Percentiles rank a stretch among this genome's conserved stretches.
These are phyloP conservation scores for Candida dajiaensis DNA, from an alignment of 805 yeast genomes.

Conservation along the genomic window DNA sequence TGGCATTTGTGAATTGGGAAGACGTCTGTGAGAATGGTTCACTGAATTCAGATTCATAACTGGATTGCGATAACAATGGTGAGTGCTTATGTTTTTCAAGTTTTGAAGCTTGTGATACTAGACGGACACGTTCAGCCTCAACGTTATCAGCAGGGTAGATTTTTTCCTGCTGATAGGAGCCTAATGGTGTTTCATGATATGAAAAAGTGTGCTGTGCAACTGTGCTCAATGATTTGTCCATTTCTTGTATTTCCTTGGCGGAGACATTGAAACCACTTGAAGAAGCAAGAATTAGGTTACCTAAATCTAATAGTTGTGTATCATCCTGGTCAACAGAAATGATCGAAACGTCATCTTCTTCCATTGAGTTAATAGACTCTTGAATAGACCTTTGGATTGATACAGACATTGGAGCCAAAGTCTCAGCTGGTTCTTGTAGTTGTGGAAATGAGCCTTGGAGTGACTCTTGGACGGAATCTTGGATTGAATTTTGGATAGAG, in stretches of 20 bases:
- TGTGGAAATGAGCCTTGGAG: constrained; percentile 2
- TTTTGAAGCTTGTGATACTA: constrained; percentile 1
- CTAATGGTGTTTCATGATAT: constrained; percentile 8
- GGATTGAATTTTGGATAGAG: constrained; percentile 1
- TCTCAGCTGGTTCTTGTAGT: constrained; percentile 10
- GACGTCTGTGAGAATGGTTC: constrained; percentile 17
- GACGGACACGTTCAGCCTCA: constrained; percentile 18
- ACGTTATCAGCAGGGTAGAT: constrained; percentile 11
- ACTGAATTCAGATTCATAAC: constrained; percentile 21
- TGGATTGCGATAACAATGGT: constrained; percentile 19
- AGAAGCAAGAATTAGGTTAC: constrained; percentile 13
- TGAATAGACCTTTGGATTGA: background rate
- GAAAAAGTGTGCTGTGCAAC: background rate
- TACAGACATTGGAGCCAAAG: constrained; percentile 7
- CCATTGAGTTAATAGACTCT: background rate
- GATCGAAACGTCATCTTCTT: background rate
- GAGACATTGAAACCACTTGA: constrained; percentile 11
- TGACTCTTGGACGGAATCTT: constrained; percentile 10
- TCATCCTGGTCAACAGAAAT: constrained; percentile 4
- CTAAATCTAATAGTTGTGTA: constrained; percentile 14
- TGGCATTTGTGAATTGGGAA: constrained; percentile 7
- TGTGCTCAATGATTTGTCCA: constrained; percentile 13
- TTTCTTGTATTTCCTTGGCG: background rate
- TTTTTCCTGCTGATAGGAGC: constrained; percentile 14
- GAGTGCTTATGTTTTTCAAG: constrained; percentile 4